Percentiles rank a stretch among this genome's conserved stretches.
Evolutionary conservation across 1,284 basidiomycete species (phyloP).

Genomic region (Meripilus lineatus): DNA sequence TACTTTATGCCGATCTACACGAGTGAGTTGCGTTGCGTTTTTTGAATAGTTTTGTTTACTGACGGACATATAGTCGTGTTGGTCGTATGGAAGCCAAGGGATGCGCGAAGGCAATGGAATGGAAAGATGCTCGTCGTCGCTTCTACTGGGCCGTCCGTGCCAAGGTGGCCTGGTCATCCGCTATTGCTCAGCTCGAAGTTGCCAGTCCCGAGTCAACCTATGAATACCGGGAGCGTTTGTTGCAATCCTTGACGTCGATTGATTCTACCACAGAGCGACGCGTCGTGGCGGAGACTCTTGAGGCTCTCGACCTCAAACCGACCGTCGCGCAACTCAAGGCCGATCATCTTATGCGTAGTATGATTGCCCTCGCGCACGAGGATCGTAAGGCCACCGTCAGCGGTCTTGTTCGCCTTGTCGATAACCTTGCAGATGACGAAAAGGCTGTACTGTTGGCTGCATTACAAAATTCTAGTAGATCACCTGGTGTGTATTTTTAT

Average conservation of each 20-base stretch:
- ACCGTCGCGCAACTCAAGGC: conserved; percentile 58
- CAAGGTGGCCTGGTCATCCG: conserved; percentile 63
- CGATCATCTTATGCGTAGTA: conserved; percentile 56
- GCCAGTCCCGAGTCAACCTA: conserved; percentile 58
- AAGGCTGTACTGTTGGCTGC: conserved; percentile 55
- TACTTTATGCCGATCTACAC: conserved; percentile 96
- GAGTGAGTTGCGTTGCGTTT: conserved; percentile 53
- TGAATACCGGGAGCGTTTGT: conserved; percentile 54
- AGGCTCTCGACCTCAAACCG: conserved; percentile 59
- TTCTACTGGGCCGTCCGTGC: conserved; percentile 96
- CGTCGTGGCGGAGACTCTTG: conserved; percentile 55
- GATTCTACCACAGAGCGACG: conserved; percentile 49
- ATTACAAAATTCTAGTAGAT: conserved; percentile 52
- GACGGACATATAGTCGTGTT: conserved; percentile 57
- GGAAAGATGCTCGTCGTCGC: conserved; percentile 86
- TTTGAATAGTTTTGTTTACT: conserved; percentile 11
- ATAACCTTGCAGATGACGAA: conserved; percentile 71
- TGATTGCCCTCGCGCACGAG: conserved; percentile 59
- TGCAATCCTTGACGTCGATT: conserved; percentile 55
- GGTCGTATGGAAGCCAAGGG: conserved; percentile 99
- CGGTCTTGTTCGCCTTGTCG: conserved; percentile 61
- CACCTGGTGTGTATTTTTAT: conserved; percentile 37
- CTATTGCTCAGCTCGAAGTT: conserved; percentile 52
- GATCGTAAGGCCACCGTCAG: conserved; percentile 69
- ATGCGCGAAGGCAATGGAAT: conserved; percentile 77